These are phyloP conservation scores for Botrytis tulipae DNA, from an alignment of 2,329 filamentous ascomycete genomes.

Conservation along the genomic window DNA sequence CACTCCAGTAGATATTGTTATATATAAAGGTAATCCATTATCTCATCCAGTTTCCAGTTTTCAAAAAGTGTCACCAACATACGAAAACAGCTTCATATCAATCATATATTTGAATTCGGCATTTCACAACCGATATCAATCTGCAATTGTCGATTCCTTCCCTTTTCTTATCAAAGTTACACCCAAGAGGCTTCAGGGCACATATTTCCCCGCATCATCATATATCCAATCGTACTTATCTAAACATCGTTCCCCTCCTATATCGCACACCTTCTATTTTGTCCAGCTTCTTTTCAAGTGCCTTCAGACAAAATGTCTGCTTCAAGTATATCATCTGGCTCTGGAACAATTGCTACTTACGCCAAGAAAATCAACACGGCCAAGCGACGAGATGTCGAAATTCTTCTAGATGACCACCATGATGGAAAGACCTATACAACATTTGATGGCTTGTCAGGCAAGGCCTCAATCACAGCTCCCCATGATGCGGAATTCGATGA, in stretches of 20 bases:
- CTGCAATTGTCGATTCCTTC: constrained; percentile 15
- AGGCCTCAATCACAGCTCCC: constrained; percentile 34
- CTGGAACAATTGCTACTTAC: constrained; percentile 32
- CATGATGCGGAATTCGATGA: constrained; percentile 36
- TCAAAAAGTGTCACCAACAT: background rate
- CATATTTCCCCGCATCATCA: constrained; percentile 19
- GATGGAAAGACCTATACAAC: constrained; percentile 36
- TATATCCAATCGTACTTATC: constrained; percentile 13
- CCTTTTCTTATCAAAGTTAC: constrained; percentile 3
- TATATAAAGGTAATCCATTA: constrained; percentile 2
- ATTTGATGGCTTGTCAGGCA: constrained; percentile 35
- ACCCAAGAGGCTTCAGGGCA: background rate
- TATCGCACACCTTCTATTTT: constrained; percentile 8
- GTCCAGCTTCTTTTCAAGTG: constrained; percentile 7
- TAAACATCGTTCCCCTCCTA: background rate
- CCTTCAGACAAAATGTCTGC: constrained; percentile 27
- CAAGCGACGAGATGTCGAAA: constrained; percentile 33
- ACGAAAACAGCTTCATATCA: background rate
- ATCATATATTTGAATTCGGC: background rate
- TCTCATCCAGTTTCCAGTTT: background rate
- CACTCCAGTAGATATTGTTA: background rate
- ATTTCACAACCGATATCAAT: constrained; percentile 19
- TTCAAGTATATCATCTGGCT: constrained; percentile 29
- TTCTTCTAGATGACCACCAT: constrained; percentile 32
- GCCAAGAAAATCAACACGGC: constrained; percentile 30